Evolutionary conservation across 2,329 filamentous ascomycete genomes (phyloP).

Genomic region (Fusarium chlamydosporum): DNA sequence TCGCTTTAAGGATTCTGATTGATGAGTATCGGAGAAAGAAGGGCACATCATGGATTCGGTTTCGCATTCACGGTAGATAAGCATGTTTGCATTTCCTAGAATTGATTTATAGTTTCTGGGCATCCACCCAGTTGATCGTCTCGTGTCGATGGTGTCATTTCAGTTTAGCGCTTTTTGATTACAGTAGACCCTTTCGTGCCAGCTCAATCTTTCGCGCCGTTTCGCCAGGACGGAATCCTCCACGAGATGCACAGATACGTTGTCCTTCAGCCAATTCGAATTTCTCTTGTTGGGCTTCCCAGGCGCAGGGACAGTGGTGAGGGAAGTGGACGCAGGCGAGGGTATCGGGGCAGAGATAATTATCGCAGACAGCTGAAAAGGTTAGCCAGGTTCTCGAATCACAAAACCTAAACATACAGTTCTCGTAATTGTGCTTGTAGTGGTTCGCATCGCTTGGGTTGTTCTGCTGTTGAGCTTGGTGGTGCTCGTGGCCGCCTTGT

Average conservation of each 20-base stretch:
- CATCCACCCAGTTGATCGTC: not conserved
- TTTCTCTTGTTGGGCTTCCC: slow-evolving; percentile 82
- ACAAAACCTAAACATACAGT: slow-evolving; percentile 63
- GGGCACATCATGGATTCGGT: slow-evolving; percentile 34
- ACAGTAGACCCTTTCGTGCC: slow-evolving; percentile 80
- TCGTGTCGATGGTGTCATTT: not conserved
- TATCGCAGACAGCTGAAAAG: slow-evolving; percentile 81
- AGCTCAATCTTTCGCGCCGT: slow-evolving; percentile 82
- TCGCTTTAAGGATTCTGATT: slow-evolving; percentile 39
- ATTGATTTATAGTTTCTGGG: slow-evolving; percentile 30
- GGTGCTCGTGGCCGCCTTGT: slow-evolving; percentile 62
- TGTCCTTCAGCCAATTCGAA: slow-evolving; percentile 80
- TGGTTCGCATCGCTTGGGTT: slow-evolving; percentile 85
- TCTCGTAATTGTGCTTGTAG: slow-evolving; percentile 80
- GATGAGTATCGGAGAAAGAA: slow-evolving; percentile 21
- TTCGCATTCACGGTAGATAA: slow-evolving; percentile 35
- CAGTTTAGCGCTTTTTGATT: not conserved
- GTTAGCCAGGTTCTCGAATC: slow-evolving; percentile 5
- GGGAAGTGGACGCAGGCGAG: slow-evolving; percentile 96
- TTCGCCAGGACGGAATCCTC: slow-evolving; percentile 80
- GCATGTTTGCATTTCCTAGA: slow-evolving; percentile 41
- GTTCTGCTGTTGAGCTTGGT: slow-evolving; percentile 80
- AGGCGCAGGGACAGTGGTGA: slow-evolving; percentile 95
- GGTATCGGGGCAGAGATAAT: slow-evolving; percentile 95
- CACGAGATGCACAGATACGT: slow-evolving; percentile 80